phyloP scores from a whole-genome alignment of 306 rosid genomes.

The Lathyrus sativus region DNA sequence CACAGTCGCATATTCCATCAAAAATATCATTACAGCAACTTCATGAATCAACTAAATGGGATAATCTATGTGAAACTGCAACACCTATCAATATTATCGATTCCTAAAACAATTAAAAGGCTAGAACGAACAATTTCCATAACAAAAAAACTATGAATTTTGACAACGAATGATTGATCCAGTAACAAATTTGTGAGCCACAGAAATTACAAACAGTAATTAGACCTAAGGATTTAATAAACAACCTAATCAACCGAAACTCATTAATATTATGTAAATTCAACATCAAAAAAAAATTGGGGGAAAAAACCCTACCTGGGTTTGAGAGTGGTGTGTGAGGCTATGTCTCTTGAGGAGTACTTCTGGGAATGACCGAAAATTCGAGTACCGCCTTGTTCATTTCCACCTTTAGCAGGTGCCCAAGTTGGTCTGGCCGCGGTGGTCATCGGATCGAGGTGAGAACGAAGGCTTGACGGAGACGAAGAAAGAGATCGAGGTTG shows the following conservation, averaged over 20 bases:
- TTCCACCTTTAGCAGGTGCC: constrained; percentile 99
- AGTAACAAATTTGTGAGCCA: neutral
- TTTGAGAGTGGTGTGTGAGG: constrained; percentile 79
- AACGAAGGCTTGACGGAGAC: too few species aligned
- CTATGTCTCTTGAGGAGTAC: constrained; percentile 88
- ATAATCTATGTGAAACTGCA: neutral
- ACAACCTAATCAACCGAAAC: constrained; percentile 6
- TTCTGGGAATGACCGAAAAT: constrained; percentile 96
- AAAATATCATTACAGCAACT: neutral
- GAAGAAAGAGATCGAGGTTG: too few species aligned
- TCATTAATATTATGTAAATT: neutral
- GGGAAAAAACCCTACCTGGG: constrained; percentile 57
- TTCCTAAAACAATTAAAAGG: neutral
- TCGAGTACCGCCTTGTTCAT: constrained; percentile 95
- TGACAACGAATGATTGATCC: neutral
- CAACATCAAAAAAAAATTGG: neutral
- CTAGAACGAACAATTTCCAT: neutral
- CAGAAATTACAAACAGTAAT: constrained; percentile 7
- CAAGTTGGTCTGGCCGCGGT: constrained; percentile 98
- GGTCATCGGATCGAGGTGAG: constrained; percentile 56
- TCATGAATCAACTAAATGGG: neutral
- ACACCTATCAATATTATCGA: constrained; percentile 4
- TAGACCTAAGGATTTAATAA: neutral
- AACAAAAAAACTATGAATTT: neutral
- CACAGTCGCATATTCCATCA: too few species aligned